These are phyloP conservation scores for Talaromyces rugulosus DNA, from an alignment of 2,329 filamentous ascomycete genomes.

Conservation along the genomic window DNA sequence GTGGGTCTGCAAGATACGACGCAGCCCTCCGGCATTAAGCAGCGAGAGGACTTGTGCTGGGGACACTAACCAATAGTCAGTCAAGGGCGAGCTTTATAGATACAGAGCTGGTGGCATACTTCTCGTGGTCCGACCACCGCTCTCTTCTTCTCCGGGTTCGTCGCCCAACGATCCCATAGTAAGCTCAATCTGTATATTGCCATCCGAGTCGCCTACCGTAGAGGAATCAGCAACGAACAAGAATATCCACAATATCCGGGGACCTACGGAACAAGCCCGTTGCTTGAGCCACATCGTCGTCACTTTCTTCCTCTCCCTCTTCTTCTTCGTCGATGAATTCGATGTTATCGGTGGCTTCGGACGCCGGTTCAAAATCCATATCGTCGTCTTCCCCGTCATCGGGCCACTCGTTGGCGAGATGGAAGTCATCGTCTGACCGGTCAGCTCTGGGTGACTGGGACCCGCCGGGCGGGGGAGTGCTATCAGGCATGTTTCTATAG, in stretches of 20 bases:
- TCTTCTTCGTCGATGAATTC: slow-evolving; percentile 34
- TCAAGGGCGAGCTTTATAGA: slow-evolving; percentile 2
- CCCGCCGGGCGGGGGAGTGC: slow-evolving; percentile 21
- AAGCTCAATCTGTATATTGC: slow-evolving; percentile 27
- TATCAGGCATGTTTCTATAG: slow-evolving; percentile 24
- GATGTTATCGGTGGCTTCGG: slow-evolving; percentile 35
- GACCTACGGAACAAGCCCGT: slow-evolving; percentile 5
- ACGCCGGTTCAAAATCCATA: slow-evolving; percentile 47
- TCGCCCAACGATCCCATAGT: slow-evolving; percentile 21
- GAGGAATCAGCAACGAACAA: not conserved
- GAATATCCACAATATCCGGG: not conserved
- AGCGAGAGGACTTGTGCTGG: slow-evolving; percentile 49
- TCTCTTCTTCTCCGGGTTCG: slow-evolving; percentile 15
- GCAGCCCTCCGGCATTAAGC: slow-evolving; percentile 51
- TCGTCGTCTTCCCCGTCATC: slow-evolving; percentile 39
- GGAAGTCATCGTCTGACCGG: slow-evolving; percentile 27
- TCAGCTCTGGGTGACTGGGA: slow-evolving; percentile 14
- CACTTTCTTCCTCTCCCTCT: not conserved
- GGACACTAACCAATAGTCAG: slow-evolving; percentile 22
- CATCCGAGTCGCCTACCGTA: slow-evolving; percentile 15
- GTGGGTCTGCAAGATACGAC: slow-evolving; percentile 45
- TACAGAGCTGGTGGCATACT: not conserved
- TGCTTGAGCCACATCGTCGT: not conserved
- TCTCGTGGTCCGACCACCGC: slow-evolving; percentile 10
- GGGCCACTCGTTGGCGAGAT: slow-evolving; percentile 34